Conservation (phyloP, 176 grass and related monocot genomes). For the Areca catechu region DNA sequence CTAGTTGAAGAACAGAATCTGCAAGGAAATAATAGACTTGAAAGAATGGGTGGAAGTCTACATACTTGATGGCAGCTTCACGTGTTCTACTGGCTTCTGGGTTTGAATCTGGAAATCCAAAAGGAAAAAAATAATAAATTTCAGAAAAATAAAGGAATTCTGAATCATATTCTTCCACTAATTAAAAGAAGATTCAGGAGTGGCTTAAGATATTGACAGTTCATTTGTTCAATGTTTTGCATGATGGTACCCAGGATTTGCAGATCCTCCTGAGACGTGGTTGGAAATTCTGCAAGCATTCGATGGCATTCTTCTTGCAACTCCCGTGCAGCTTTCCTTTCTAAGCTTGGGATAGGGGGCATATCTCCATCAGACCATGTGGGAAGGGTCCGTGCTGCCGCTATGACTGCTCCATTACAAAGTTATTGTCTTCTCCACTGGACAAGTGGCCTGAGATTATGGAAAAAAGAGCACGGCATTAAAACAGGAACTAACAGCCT, state of each 20-base stretch:
- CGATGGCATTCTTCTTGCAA: conserved; percentile 76
- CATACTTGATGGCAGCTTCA: conserved; percentile 70
- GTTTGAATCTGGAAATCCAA: conserved; percentile 51
- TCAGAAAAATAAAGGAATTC: neutral
- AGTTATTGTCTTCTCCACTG: conserved; percentile 39
- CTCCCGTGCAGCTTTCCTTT: conserved; percentile 58
- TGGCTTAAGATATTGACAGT: too few species aligned
- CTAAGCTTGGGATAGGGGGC: conserved; percentile 65
- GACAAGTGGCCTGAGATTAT: conserved; percentile 39
- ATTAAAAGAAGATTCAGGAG: neutral
- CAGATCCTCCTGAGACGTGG: conserved; percentile 60
- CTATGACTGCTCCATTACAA: conserved; percentile 78
- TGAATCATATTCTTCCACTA: neutral
- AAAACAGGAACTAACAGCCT: too few species aligned
- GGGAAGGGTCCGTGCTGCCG: conserved; percentile 76
- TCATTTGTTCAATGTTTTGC: too few species aligned
- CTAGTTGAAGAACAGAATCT: neutral
- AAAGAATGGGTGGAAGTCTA: neutral
- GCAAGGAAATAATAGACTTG: neutral
- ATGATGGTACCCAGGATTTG: conserved; percentile 47
- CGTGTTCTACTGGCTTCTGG: conserved; percentile 55
- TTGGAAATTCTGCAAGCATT: conserved; percentile 62
- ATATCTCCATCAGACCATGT: conserved; percentile 80
- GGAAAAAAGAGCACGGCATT: neutral
- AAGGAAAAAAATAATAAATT: neutral